Evolutionary conservation across 2,329 filamentous ascomycete species (phyloP), one percentile per base, ranked within the genome.

Genomic region (Tolypocladium tropicale): DNA sequence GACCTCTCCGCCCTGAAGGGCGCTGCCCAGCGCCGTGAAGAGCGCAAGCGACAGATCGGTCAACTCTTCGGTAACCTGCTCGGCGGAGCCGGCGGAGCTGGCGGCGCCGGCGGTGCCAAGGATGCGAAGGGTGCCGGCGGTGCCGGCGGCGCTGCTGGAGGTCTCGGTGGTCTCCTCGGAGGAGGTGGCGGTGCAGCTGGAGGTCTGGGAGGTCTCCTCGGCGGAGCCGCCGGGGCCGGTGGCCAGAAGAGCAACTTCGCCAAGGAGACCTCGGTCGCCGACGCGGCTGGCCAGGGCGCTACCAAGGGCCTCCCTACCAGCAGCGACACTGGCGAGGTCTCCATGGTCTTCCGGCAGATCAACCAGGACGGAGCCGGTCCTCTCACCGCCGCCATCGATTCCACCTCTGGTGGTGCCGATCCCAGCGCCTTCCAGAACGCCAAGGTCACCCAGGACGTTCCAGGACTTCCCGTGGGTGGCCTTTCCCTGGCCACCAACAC

Each of bases 351-450:
- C 73, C 83, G 84, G 68, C 69, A 88, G 73, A 81, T 88, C 73
- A 88, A 88, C 77, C 84, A 87, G 69, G 84, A 88, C 63, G 84
- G 84, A 25, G 85, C 84, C 0, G 85, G 84, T 2, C 83, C 83
- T 1, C 71, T 88, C 52, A 78, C 74, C 33, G 84, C 84, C 10
- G 73, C 75, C 48, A 74, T 88, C 52, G 84, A 88, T 64, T 70
- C 75, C 46, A 85, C 83, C 30, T 86, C 83, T 2, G 83, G 82
- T 36, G 85, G 84, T 55, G 82, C 78, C 5, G 80, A 86, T 63
- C 67, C 77, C 28, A 64, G 70, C 43, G 84, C 84, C 33, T 88
- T 88, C 77, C 66, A 84, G 69, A 69, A 65, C 4, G 84, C 84
- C 18, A 64, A 78, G 54, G 79, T 87, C 58, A 80, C 75, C 53